Conservation (phyloP, 176 grass and related monocot species). For the Otatea glauca region DNA sequence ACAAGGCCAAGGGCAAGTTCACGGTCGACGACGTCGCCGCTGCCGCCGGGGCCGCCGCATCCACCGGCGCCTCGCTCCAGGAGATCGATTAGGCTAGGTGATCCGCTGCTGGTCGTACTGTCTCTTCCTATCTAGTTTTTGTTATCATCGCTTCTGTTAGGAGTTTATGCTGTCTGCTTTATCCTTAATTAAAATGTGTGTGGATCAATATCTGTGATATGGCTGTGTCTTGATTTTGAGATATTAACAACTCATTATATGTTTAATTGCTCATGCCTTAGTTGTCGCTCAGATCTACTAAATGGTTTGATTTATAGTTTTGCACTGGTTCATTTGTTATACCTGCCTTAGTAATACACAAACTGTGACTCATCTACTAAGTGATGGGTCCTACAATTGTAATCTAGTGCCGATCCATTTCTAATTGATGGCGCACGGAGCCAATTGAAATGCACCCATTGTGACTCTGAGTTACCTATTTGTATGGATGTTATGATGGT, state of each 20-base stretch:
- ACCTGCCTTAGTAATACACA: neutral
- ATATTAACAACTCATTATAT: slow-evolving; percentile 46
- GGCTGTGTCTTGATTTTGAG: slow-evolving; percentile 31
- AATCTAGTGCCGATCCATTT: neutral
- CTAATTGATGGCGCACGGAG: neutral
- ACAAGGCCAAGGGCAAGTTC: slow-evolving; percentile 98
- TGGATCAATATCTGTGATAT: slow-evolving; percentile 24
- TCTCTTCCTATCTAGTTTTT: slow-evolving; percentile 32
- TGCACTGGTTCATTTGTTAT: neutral
- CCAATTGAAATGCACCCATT: neutral
- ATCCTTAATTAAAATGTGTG: slow-evolving; percentile 26
- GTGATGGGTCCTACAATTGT: neutral
- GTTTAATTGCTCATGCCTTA: neutral
- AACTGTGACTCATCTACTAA: neutral
- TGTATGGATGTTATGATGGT: neutral
- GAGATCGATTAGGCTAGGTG: slow-evolving; percentile 67
- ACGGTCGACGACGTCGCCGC: slow-evolving; percentile 85
- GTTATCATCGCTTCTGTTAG: slow-evolving; percentile 28
- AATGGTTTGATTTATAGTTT: neutral
- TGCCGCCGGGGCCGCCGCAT: slow-evolving; percentile 30
- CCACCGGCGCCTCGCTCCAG: slow-evolving; percentile 78
- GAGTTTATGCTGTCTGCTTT: slow-evolving; percentile 34
- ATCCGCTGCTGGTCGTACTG: slow-evolving; percentile 20
- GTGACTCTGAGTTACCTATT: neutral
- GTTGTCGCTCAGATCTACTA: neutral